Evolutionary conservation across 345 rosid genomes (phyloP), one percentile per base, ranked within the genome.

Genomic region (Rhodamnia rubescens): DNA sequence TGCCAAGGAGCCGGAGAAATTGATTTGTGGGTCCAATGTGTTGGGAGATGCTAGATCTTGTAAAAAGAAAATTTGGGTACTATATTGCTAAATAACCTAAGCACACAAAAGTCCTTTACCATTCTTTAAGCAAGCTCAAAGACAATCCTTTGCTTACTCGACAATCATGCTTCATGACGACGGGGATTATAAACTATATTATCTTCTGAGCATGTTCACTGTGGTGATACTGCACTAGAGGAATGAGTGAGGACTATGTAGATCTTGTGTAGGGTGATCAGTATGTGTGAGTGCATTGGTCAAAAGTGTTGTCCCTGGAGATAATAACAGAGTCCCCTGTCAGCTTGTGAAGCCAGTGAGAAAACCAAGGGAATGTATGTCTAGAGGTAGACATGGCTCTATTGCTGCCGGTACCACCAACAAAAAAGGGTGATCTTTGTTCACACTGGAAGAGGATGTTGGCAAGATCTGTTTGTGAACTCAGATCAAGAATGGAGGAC

Each of bases 271-370:
- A 49, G 26, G 84, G 89, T 18, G 47, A 69, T 69, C 80, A 2
- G 80, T 24, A 36, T 21, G 47, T 36, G 80, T 36, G 80, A 69
- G 80, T 69, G 80, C 80, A 69, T 36, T 69, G 80, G 87, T 87
- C 85, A 89, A 87, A 89, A 87, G 89, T 54, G 53, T 53, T 84
- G 88, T 86, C 86, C 84, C 78, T 32, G 24, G 44, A 69, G 78
- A 69, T 69, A 42, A 89, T 87, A 86, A 84, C 84, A 89, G 84
- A 69, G 47, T 69, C 44, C 26, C 47, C 40, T 69, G 47, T 69
- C 80, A 69, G 80, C 47, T 40, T 42, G 83, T 6, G 58, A 85
- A 87, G 83, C 44, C 26, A 75, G 82, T 69, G 83, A 44, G 59
- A 57, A 85, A 83, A 58, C 21, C 86, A 82, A 24, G 42, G 58